Evolutionary conservation across 2,329 filamentous ascomycete species (phyloP).

Genomic region (Exophiala mesophila): DNA sequence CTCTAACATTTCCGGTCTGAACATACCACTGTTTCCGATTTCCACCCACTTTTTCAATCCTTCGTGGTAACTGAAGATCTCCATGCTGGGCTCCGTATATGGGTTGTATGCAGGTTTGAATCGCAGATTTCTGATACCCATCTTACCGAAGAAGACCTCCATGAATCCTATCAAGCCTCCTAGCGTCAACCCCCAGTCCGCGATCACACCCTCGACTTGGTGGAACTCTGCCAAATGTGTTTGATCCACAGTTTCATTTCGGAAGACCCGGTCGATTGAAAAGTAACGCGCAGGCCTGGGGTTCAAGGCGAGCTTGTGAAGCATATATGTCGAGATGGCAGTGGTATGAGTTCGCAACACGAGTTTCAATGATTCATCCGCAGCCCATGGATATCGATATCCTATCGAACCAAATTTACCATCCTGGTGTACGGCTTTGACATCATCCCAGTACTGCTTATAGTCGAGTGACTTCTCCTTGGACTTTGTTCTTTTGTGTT

Average conservation of each 20-base stretch:
- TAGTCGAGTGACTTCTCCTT: conserved; percentile 57
- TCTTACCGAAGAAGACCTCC: conserved; percentile 92
- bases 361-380: conserved; percentile 77
- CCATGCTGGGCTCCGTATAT: conserved; percentile 94
- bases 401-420: conserved; percentile 94
- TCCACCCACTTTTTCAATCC: conserved; percentile 88
- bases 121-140: conserved; percentile 79
- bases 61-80: conserved; percentile 93
- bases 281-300: conserved; percentile 92
- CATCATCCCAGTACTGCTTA: conserved; percentile 80
- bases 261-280: conserved; percentile 96
- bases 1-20: conserved; percentile 95
- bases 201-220: conserved; percentile 97
- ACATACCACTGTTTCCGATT: conserved; percentile 98
- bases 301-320: conserved; percentile 80
- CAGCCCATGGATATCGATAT: conserved; percentile 91
- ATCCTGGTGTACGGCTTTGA: conserved; percentile 78
- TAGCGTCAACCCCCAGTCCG: conserved; percentile 87
- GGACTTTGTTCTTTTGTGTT: conserved; percentile 48
- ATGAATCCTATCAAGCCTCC: conserved; percentile 93
- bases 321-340: conserved; percentile 81
- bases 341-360: conserved; percentile 97
- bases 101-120: conserved; percentile 98
- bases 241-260: conserved; percentile 94
- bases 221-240: conserved; percentile 98